A percentile compares a stretch with the other conserved stretches of the same genome.
Conservation (phyloP, 768 basidiomycete genomes). For the Termitomyces sp. region DNA sequence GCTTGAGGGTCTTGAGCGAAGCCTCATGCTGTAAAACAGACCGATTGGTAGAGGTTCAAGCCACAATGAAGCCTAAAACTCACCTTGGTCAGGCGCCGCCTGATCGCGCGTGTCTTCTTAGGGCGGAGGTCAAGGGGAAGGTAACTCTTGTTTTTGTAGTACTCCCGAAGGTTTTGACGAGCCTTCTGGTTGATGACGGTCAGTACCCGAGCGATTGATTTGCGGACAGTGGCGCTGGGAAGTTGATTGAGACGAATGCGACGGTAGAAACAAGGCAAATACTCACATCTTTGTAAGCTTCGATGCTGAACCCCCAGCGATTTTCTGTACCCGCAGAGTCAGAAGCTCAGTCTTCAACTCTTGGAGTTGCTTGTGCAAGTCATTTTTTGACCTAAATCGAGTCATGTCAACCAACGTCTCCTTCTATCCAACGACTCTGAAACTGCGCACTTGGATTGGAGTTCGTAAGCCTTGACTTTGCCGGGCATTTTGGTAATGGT, state of each 20-base stretch:
- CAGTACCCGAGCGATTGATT: constrained; percentile 96
- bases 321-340: constrained; percentile 94
- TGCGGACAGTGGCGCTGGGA: constrained; percentile 86
- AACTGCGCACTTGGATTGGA: constrained; percentile 81
- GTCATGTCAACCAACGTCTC: constrained; percentile 7
- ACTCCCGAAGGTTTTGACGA: constrained; percentile 93
- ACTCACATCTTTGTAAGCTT: constrained; percentile 98
- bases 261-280: not conserved
- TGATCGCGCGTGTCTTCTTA: constrained; percentile 98
- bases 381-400: constrained; percentile 80
- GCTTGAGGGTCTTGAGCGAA: constrained; percentile 84
- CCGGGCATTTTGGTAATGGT: constrained; percentile 62
- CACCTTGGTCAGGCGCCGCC: constrained; percentile 89
- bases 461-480: constrained; percentile 95
- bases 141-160: constrained; percentile 97
- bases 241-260: not conserved
- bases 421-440: not conserved
- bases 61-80: constrained; percentile 15
- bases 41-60: not conserved
- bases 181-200: constrained; percentile 99
- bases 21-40: constrained; percentile 58
- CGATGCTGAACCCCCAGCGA: constrained; percentile 89
- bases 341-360: constrained; percentile 97
- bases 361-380: constrained; percentile 87
- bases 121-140: constrained; percentile 94